Conservation (phyloP, 2,329 filamentous ascomycete genomes). For the Curvularia lunata region DNA sequence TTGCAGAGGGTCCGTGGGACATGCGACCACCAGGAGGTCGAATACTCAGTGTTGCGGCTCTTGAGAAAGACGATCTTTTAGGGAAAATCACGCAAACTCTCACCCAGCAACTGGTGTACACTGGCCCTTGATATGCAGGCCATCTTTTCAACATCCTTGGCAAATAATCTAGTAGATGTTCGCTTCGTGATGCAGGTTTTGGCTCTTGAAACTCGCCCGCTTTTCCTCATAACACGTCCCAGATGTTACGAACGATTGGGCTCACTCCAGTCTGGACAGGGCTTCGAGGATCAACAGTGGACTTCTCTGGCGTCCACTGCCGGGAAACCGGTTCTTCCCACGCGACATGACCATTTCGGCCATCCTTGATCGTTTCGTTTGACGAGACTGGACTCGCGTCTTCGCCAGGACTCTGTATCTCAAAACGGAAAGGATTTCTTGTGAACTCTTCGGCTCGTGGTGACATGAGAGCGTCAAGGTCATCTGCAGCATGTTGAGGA, state of each 20-base stretch:
- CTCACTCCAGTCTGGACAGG: constrained; percentile 76
- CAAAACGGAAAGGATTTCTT: constrained; percentile 53
- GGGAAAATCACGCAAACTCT: constrained; percentile 10
- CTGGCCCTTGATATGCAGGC: constrained; percentile 3
- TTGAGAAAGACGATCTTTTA: constrained; percentile 11
- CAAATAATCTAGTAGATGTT: background rate
- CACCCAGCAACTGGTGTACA: constrained; percentile 9
- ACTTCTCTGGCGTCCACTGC: constrained; percentile 60
- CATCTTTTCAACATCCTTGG: constrained; percentile 4
- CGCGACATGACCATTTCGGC: constrained; percentile 31
- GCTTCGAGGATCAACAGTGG: constrained; percentile 72
- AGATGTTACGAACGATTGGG: constrained; percentile 78
- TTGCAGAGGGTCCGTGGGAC: background rate
- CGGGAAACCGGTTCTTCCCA: constrained; percentile 36
- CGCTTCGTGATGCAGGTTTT: background rate
- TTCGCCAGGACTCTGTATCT: constrained; percentile 33
- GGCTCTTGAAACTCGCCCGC: background rate
- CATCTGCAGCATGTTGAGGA: constrained; percentile 43
- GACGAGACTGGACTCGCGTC: constrained; percentile 42
- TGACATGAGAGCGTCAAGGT: constrained; percentile 67
- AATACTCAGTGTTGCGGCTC: constrained; percentile 7
- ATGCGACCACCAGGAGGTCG: constrained; percentile 5
- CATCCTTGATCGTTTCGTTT: constrained; percentile 42
- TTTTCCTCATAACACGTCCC: constrained; percentile 69
- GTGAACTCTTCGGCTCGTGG: constrained; percentile 77